A percentile compares a stretch with the other conserved stretches of the same genome.
Conservation (phyloP, 2,329 filamentous ascomycete genomes). For the Sarocladium kiliense region DNA sequence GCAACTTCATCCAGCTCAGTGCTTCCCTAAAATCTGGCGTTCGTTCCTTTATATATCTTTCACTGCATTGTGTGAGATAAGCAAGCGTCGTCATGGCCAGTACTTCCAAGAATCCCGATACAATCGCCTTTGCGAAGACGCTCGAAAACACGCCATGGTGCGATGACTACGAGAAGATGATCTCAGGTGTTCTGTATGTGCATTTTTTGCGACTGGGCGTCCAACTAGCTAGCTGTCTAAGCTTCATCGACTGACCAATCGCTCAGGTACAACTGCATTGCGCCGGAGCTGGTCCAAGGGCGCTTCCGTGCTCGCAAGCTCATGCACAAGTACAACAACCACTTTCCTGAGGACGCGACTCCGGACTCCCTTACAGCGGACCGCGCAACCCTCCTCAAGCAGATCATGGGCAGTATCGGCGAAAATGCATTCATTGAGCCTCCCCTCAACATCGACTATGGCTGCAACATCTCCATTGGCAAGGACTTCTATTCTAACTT, state of each 20-base stretch:
- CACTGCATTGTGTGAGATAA: neutral
- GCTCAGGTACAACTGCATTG: constrained; percentile 44
- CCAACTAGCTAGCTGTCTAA: neutral
- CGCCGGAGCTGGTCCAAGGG: constrained; percentile 41
- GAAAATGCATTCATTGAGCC: constrained; percentile 51
- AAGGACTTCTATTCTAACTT: constrained; percentile 55
- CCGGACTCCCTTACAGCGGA: constrained; percentile 31
- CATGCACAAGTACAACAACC: constrained; percentile 53
- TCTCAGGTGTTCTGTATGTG: constrained; percentile 54
- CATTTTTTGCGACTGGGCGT: neutral
- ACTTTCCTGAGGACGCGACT: constrained; percentile 44
- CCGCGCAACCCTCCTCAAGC: constrained; percentile 35
- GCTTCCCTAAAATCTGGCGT: too few species aligned
- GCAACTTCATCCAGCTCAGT: neutral
- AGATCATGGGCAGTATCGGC: constrained; percentile 45
- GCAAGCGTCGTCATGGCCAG: constrained; percentile 19
- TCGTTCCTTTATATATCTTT: too few species aligned
- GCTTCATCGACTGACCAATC: neutral
- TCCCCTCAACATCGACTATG: constrained; percentile 55
- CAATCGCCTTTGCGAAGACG: constrained; percentile 39
- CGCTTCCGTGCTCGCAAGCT: constrained; percentile 50
- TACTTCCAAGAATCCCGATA: constrained; percentile 31
- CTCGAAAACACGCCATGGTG: constrained; percentile 49
- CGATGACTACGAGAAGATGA: constrained; percentile 60
- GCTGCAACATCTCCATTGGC: constrained; percentile 54